phyloP scores from a whole-genome alignment of 495 filamentous ascomycete genomes.

The Margaritispora aquatica region DNA sequence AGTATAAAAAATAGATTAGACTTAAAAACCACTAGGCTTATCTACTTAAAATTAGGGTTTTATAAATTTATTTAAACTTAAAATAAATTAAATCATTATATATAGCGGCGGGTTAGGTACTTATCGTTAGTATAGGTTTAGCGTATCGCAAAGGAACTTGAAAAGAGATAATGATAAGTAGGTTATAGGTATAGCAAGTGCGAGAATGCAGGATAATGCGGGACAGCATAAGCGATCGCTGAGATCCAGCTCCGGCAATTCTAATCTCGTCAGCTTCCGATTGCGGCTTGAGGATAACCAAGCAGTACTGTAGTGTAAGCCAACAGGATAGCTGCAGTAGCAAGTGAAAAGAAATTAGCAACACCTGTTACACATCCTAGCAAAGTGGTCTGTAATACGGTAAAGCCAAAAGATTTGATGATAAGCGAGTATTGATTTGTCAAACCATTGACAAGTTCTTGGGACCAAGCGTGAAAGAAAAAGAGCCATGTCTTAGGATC shows the following conservation, averaged over 20 bases:
- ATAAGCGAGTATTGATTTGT: constrained; percentile 65
- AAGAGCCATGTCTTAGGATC: constrained; percentile 47
- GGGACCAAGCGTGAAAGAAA: constrained; percentile 11
- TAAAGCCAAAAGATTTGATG: constrained; percentile 47
- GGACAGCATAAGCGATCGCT: constrained; percentile 27
- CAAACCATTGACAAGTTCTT: constrained; percentile 36
- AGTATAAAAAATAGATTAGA: too few relatives aligned
- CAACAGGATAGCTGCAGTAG: constrained; percentile 32
- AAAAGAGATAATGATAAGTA: too few relatives aligned
- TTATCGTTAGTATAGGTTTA: too few relatives aligned
- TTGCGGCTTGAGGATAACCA: not conserved
- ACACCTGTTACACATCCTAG: constrained; percentile 62
- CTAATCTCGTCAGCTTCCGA: not conserved
- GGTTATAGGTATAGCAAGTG: too few relatives aligned
- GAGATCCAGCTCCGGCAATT: constrained; percentile 37
- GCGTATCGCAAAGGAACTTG: too few relatives aligned
- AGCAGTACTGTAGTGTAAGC: constrained; percentile 22
- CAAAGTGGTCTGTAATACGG: constrained; percentile 51
- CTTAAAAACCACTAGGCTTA: too few relatives aligned
- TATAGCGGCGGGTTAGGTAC: too few relatives aligned
- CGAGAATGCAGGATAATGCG: constrained; percentile 15
- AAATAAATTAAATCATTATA: too few relatives aligned
- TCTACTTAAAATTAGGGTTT: too few relatives aligned
- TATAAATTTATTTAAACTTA: too few relatives aligned
- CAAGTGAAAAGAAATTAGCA: constrained; percentile 43